Evolutionary conservation across 2,329 filamentous ascomycete genomes (phyloP).

Genomic region (Laburnicola sp.): DNA sequence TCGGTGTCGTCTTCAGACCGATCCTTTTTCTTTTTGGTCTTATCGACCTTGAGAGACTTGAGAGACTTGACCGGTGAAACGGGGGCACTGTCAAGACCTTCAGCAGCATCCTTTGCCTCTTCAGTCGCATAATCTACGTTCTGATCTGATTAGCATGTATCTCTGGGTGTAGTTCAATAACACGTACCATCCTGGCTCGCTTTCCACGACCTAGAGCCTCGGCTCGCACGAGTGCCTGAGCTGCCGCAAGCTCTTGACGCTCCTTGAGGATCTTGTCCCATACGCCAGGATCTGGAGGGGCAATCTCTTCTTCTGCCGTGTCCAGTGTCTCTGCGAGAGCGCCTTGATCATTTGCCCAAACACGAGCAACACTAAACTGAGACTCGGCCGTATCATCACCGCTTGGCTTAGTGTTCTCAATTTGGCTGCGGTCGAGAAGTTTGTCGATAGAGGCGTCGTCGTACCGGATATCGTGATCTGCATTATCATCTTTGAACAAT

Average conservation of each 20-base stretch:
- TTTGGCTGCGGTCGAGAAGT: conserved; percentile 81
- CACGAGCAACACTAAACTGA: conserved; percentile 84
- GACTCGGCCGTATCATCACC: conserved; percentile 70
- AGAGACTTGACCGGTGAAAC: conserved; percentile 37
- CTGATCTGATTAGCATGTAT: conserved; percentile 20
- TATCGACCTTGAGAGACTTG: conserved; percentile 31
- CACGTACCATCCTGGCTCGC: conserved; percentile 64
- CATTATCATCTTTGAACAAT: conserved; percentile 75
- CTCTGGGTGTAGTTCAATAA: neutral
- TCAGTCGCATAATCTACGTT: conserved; percentile 54
- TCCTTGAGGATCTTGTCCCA: conserved; percentile 91
- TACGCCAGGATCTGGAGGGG: conserved; percentile 66
- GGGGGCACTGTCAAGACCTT: conserved; percentile 21
- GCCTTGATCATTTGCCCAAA: conserved; percentile 85
- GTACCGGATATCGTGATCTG: conserved; percentile 75
- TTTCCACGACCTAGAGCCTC: conserved; percentile 86
- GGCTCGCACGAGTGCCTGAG: conserved; percentile 66
- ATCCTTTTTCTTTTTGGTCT: conserved; percentile 35
- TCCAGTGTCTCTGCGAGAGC: conserved; percentile 66
- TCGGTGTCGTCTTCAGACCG: conserved; percentile 54
- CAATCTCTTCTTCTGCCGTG: conserved; percentile 56
- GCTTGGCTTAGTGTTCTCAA: conserved; percentile 69
- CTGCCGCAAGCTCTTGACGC: conserved; percentile 76
- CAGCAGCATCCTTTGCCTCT: conserved; percentile 20
- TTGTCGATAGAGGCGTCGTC: conserved; percentile 82